Percentiles rank a stretch among this genome's conserved stretches.
Conservation (phyloP, 495 filamentous ascomycete genomes). For the Neurospora sp. region DNA sequence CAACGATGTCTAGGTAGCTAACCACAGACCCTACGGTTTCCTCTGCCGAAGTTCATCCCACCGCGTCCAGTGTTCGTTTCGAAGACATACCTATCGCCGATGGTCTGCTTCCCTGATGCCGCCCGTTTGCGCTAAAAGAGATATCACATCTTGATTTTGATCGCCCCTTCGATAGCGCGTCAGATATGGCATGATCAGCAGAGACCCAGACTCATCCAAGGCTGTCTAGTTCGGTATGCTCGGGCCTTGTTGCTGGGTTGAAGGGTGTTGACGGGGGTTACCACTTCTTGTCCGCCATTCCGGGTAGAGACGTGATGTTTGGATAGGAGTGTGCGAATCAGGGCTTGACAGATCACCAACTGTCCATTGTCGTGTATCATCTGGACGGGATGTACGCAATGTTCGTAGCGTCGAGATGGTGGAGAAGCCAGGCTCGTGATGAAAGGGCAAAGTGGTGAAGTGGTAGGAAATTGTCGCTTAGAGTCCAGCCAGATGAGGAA, state of each 20-base stretch:
- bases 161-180: neutral
- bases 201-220: neutral
- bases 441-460: neutral
- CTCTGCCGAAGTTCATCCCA: neutral
- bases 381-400: neutral
- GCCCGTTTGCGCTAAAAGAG: neutral
- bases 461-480: neutral
- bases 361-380: neutral
- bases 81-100: neutral
- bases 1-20: neutral
- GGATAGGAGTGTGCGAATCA: constrained; percentile 5
- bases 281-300: neutral
- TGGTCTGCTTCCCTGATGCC: neutral
- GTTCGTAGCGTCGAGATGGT: neutral
- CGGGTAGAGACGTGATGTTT: neutral
- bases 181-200: neutral
- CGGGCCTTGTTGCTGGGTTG: neutral
- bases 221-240: neutral
- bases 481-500: neutral
- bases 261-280: neutral
- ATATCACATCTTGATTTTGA: neutral
- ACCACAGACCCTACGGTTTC: neutral
- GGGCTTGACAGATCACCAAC: constrained; percentile 6
- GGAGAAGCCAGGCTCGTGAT: neutral
- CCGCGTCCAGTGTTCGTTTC: too few species aligned